Evolutionary conservation across 441 rosid species (phyloP).

Genomic region (Corymbia calophylla): DNA sequence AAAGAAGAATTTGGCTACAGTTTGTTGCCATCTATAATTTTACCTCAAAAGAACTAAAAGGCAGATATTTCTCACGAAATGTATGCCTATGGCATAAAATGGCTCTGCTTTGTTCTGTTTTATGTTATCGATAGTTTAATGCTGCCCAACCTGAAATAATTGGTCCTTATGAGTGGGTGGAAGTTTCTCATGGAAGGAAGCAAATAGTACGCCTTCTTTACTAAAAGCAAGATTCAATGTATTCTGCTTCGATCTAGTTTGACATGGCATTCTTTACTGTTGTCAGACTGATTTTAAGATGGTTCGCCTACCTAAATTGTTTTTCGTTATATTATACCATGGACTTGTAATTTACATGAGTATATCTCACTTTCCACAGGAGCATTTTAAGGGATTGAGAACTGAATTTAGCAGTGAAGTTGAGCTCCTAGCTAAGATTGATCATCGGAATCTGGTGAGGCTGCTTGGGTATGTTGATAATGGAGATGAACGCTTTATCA

Average conservation of each 20-base stretch:
- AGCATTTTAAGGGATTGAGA: constrained; percentile 51
- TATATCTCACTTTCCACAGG: constrained; percentile 28
- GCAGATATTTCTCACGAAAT: neutral
- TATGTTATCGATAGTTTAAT: neutral
- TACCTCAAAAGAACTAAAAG: neutral
- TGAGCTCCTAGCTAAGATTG: constrained; percentile 87
- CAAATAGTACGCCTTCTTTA: neutral
- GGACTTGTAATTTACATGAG: neutral
- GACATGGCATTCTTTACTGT: neutral
- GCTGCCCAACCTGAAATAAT: neutral
- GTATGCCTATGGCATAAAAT: neutral
- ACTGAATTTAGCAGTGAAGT: constrained; percentile 92
- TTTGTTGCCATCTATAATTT: neutral
- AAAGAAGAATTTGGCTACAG: neutral
- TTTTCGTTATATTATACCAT: neutral
- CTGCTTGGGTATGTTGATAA: constrained; percentile 80
- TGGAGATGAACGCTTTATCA: constrained; percentile 83
- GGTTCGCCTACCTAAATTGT: neutral
- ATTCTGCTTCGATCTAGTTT: neutral
- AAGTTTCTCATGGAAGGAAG: neutral
- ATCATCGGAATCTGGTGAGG: constrained; percentile 82
- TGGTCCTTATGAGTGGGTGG: neutral
- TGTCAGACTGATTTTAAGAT: neutral
- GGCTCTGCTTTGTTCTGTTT: neutral
- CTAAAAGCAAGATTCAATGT: neutral